Conservation (phyloP, 208 protist species). For the Phytomonas sp. region DNA sequence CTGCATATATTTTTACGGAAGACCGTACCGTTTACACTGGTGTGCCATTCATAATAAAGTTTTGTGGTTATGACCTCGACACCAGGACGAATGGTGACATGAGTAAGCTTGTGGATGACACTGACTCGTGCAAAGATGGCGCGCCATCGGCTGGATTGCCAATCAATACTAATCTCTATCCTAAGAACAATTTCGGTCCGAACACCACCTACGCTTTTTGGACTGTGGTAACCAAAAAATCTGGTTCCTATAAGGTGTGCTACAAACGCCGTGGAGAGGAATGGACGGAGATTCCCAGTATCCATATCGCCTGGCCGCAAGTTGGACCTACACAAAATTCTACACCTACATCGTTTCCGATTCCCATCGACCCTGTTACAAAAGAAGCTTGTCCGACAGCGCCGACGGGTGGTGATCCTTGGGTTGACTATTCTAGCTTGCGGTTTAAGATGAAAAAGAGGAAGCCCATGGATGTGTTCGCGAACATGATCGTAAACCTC, state of each 20-base stretch:
- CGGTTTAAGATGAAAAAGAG: neutral
- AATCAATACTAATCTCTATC: constrained; percentile 32
- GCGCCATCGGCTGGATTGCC: constrained; percentile 56
- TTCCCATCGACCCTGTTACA: constrained; percentile 40
- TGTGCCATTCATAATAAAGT: constrained; percentile 42
- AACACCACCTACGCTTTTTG: constrained; percentile 56
- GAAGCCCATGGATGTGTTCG: neutral
- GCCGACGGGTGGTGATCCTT: neutral
- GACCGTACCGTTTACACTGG: neutral
- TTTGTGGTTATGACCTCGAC: constrained; percentile 67
- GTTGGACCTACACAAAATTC: constrained; percentile 5
- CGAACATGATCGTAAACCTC: neutral
- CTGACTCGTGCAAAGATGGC: constrained; percentile 33
- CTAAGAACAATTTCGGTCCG: constrained; percentile 57
- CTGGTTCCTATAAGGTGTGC: constrained; percentile 67
- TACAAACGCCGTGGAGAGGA: constrained; percentile 29
- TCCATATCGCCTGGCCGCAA: constrained; percentile 21
- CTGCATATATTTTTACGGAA: constrained; percentile 20
- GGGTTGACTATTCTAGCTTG: neutral
- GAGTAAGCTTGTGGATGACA: constrained; percentile 68
- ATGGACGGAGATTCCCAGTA: constrained; percentile 71
- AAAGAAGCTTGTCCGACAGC: constrained; percentile 36
- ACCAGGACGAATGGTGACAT: constrained; percentile 46
- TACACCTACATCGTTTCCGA: constrained; percentile 8
- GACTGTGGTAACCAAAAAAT: constrained; percentile 31